A percentile compares a stretch with the other conserved stretches of the same genome.
Evolutionary conservation across 345 rosid genomes (phyloP).

Genomic region (Hirschfeldia incana): DNA sequence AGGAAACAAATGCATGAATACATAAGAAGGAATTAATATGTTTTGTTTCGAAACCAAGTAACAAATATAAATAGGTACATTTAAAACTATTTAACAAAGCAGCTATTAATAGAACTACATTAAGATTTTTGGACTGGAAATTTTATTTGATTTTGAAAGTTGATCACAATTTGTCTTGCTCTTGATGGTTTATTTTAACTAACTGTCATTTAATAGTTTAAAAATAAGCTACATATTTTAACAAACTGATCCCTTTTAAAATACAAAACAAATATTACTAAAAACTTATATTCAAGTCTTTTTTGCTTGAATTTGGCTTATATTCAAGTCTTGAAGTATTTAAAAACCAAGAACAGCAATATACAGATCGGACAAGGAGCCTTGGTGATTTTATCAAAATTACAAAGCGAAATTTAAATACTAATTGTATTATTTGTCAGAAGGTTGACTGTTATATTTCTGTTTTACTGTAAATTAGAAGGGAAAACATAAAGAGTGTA

Average conservation of each 20-base stretch:
- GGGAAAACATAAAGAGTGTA: background rate
- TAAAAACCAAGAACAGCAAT: background rate
- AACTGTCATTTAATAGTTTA: background rate
- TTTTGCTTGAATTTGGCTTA: too few species aligned
- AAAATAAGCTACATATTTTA: background rate
- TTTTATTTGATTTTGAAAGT: background rate
- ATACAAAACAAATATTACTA: background rate
- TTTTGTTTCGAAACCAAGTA: slow-evolving; percentile 10
- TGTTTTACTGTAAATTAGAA: background rate
- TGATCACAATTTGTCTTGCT: background rate
- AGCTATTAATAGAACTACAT: background rate
- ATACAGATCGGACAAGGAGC: background rate
- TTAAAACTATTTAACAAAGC: background rate
- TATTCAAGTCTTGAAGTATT: background rate
- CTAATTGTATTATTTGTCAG: background rate
- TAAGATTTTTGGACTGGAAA: background rate
- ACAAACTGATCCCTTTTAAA: background rate
- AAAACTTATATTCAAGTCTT: background rate
- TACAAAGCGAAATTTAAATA: background rate
- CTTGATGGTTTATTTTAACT: background rate
- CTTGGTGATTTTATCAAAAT: background rate
- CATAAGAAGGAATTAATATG: slow-evolving; percentile 18
- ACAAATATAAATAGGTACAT: slow-evolving; percentile 16
- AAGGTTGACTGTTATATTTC: background rate
- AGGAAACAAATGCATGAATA: background rate